These are phyloP conservation scores for Hymenoscyphus infarciens DNA, from an alignment of 2,329 filamentous ascomycete genomes.

Conservation along the genomic window DNA sequence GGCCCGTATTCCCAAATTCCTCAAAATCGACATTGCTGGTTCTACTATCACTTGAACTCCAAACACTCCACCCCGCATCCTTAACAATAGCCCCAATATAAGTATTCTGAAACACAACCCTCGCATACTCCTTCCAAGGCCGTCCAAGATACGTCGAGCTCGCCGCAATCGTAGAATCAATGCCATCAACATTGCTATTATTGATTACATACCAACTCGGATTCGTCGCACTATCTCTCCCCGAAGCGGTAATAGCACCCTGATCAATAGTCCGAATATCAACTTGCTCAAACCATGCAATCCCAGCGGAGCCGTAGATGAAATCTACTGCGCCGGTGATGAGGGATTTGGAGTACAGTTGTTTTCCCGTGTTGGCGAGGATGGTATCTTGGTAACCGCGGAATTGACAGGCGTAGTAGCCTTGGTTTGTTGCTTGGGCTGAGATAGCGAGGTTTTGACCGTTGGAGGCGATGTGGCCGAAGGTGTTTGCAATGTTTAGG, in stretches of 20 bases:
- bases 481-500: constrained; percentile 45
- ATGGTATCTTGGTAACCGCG: constrained; percentile 56
- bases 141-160: constrained; percentile 49
- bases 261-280: constrained; percentile 42
- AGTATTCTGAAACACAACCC: constrained; percentile 50
- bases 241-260: constrained; percentile 47
- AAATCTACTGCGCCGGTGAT: constrained; percentile 58
- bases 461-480: constrained; percentile 30
- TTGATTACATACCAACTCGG: constrained; percentile 53
- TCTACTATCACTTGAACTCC: constrained; percentile 39
- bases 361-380: constrained; percentile 46
- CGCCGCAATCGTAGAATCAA: constrained; percentile 37
- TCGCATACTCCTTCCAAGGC: constrained; percentile 48
- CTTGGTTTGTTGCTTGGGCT: constrained; percentile 49
- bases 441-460: constrained; percentile 53
- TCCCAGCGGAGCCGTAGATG: constrained; percentile 51
- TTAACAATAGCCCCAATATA: constrained; percentile 47
- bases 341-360: constrained; percentile 53
- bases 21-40: constrained; percentile 47
- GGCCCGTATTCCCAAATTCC: constrained; percentile 51
- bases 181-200: constrained; percentile 45
- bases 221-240: constrained; percentile 37
- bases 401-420: constrained; percentile 55
- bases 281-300: constrained; percentile 48
- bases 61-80: constrained; percentile 47